Base-by-base conservation (phyloP, 2,329 filamentous ascomycete genomes). In the Ceratocystis colombiana region DNA sequence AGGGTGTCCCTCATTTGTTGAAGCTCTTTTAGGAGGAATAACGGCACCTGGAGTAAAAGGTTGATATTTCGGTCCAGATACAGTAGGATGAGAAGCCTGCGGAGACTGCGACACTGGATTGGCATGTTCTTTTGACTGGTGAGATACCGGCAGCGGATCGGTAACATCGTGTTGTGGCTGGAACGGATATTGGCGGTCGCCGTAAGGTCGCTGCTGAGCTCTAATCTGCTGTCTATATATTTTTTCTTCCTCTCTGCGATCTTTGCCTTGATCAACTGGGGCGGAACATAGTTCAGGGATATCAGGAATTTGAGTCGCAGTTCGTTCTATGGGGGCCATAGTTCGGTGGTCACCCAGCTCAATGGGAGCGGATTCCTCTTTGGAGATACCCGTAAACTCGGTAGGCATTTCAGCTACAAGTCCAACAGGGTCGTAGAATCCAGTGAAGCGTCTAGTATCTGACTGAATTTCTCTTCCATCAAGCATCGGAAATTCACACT, bases 361-460 rank as follows among this genome's bases (percentile, higher is more conserved):
- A 2, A 80, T 74, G 0, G 79, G 79, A 50, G 80, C 73, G 12
- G 71, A 72, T 68, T 82, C 79, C 5, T 77, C 74, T 0, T 71
- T 71, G 5, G 79, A 77, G 6, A 69, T 69, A 0, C 73, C 75
- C 0, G 79, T 80, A 25, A 75, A 71, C 20, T 77, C 75, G 8
- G 78, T 80, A 4, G 77, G 71, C 73, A 82, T 77, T 71, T 82
- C 80, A 2, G 79, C 76, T 25, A 82, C 72, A 17, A 76, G 50
- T 0, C 79, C 79, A 1, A 80, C 74, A 0, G 79, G 78, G 45
- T 78, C 73, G 15, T 73, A 75, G 33, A 28, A 33, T 8, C 10
- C 2, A 5, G 61, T n/a, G 8, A 55, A 30, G 28, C 61, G 61
- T 6, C 71, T 70, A 15, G 70, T 67, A 12, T n/a, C 74, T 30